A percentile compares a stretch with the other conserved stretches of the same genome.
Evolutionary conservation across 768 basidiomycete species (phyloP).

Genomic region (Hemileccinum impolitum): DNA sequence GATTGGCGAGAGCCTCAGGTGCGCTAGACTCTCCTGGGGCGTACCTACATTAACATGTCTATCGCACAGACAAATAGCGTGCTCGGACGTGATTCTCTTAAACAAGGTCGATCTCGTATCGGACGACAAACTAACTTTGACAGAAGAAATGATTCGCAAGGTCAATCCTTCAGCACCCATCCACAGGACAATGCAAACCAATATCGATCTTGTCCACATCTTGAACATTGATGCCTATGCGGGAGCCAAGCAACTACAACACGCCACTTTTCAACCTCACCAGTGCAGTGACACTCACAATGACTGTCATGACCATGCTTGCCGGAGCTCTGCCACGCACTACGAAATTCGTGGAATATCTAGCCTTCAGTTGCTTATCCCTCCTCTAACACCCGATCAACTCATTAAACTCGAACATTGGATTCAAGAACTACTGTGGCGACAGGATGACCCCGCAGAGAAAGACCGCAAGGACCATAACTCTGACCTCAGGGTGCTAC

Average conservation of each 20-base stretch:
- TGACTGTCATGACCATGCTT: constrained; percentile 30
- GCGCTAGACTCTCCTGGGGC: constrained; percentile 4
- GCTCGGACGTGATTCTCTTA: constrained; percentile 85
- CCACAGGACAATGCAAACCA: constrained; percentile 63
- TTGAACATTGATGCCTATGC: constrained; percentile 82
- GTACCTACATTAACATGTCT: neutral
- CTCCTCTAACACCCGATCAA: constrained; percentile 47
- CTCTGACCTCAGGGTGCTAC: constrained; percentile 56
- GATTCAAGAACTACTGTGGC: constrained; percentile 84
- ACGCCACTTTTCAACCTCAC: constrained; percentile 25
- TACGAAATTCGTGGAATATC: constrained; percentile 82
- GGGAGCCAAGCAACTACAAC: constrained; percentile 36
- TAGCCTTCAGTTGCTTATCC: constrained; percentile 68
- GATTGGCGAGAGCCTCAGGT: constrained; percentile 81
- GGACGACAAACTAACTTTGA: constrained; percentile 39
- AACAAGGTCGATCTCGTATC: constrained; percentile 86
- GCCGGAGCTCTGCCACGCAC: constrained; percentile 41
- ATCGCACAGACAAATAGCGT: constrained; percentile 80
- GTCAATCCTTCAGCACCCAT: constrained; percentile 82
- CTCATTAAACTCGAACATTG: constrained; percentile 67
- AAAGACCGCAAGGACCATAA: constrained; percentile 7
- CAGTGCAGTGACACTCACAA: constrained; percentile 31
- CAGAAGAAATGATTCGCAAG: constrained; percentile 60
- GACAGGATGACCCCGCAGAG: constrained; percentile 49
- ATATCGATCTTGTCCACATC: constrained; percentile 72